Conservation (phyloP, 23 red algal species). For the Gracilaria caudata region DNA sequence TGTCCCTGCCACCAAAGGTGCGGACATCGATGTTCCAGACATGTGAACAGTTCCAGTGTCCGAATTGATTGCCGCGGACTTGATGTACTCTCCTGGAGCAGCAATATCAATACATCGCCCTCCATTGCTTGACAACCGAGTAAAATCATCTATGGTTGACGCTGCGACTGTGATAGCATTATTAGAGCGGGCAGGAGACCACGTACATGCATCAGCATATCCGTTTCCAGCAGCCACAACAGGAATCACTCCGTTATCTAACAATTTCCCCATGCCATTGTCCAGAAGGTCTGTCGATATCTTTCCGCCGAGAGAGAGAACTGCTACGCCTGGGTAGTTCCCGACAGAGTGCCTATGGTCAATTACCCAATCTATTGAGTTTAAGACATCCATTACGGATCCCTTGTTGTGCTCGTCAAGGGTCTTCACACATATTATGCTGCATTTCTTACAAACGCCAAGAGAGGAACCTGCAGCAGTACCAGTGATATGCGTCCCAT, state of each 20-base stretch:
- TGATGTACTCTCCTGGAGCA: slow-evolving; percentile 59
- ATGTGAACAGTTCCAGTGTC: slow-evolving; percentile 22
- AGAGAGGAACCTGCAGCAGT: slow-evolving; percentile 46
- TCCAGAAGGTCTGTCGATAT: slow-evolving; percentile 43
- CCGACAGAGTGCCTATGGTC: neutral
- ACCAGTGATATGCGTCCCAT: slow-evolving; percentile 64
- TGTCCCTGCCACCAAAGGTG: slow-evolving; percentile 62
- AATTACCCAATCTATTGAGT: slow-evolving; percentile 44
- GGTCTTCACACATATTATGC: slow-evolving; percentile 51
- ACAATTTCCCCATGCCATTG: slow-evolving; percentile 26
- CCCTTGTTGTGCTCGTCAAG: slow-evolving; percentile 42
- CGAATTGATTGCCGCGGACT: slow-evolving; percentile 27
- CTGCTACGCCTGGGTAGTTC: slow-evolving; percentile 30
- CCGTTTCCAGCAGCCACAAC: slow-evolving; percentile 75
- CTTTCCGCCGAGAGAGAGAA: slow-evolving; percentile 51
- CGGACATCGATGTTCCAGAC: slow-evolving; percentile 72
- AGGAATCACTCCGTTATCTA: slow-evolving; percentile 30
- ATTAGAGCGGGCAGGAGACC: slow-evolving; percentile 42
- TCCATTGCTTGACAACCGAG: slow-evolving; percentile 34
- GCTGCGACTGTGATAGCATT: slow-evolving; percentile 62
- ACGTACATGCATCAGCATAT: slow-evolving; percentile 53
- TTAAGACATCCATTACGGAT: slow-evolving; percentile 48
- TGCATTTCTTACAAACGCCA: slow-evolving; percentile 67
- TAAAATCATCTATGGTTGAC: slow-evolving; percentile 40
- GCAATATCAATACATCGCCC: slow-evolving; percentile 63